Evolutionary conservation across 345 rosid species (phyloP).

Genomic region (Melaleuca quinquenervia): DNA sequence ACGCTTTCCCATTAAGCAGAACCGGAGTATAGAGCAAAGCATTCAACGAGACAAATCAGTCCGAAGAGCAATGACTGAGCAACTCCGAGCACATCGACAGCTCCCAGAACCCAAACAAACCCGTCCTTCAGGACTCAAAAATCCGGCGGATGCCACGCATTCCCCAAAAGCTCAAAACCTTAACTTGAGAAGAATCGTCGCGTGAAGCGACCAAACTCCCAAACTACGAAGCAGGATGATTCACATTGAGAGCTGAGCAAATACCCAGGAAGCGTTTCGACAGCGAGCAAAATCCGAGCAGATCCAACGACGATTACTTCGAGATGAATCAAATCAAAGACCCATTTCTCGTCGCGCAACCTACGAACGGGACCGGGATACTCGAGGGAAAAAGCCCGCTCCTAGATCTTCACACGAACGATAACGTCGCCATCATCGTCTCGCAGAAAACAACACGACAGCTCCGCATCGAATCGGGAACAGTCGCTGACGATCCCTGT

Average conservation of each 20-base stretch:
- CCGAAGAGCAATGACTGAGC: not conserved
- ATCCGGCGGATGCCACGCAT: not conserved
- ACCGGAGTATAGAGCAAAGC: not conserved
- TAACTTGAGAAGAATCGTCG: not conserved
- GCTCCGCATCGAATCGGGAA: not conserved
- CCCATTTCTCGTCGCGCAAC: not conserved
- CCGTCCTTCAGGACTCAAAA: not conserved
- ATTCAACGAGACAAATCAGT: not conserved
- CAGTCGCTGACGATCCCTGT: not conserved
- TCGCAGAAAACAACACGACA: not conserved
- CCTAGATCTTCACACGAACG: not conserved
- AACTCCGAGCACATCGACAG: not conserved
- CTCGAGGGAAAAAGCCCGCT: not conserved
- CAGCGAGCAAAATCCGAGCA: not conserved
- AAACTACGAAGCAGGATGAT: not conserved
- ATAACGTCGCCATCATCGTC: not conserved
- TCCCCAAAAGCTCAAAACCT: not conserved
- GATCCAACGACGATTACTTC: not conserved
- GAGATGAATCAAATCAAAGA: not conserved
- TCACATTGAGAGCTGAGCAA: not conserved
- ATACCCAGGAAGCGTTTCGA: not conserved
- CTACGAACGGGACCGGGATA: not conserved
- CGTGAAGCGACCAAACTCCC: not conserved
- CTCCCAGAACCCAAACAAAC: not conserved
- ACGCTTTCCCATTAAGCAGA: not conserved